Percentiles rank a stretch among this genome's conserved stretches.
Conservation (phyloP, 2,329 filamentous ascomycete species). For the Aspergillus intermedius region DNA sequence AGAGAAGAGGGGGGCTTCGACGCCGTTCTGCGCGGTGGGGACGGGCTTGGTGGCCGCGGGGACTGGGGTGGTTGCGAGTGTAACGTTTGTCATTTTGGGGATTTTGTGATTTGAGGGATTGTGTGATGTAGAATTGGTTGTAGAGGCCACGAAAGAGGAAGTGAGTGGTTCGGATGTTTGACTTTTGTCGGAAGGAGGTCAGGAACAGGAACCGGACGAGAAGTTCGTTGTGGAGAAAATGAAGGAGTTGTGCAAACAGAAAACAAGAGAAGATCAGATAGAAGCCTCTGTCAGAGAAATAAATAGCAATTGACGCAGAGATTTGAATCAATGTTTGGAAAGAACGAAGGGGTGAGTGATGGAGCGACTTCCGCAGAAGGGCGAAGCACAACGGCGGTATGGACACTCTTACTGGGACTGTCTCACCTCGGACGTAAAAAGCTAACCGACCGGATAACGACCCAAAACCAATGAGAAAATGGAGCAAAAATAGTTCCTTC, state of each 20-base stretch:
- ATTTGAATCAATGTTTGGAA: neutral
- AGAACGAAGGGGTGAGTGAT: neutral
- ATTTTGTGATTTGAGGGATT: neutral
- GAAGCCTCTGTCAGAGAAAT: neutral
- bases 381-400: neutral
- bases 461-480: neutral
- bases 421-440: neutral
- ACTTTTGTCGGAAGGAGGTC: neutral
- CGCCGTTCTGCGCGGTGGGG: conserved; percentile 16
- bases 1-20: conserved; percentile 64
- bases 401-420: neutral
- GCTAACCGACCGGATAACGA: neutral
- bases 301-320: neutral
- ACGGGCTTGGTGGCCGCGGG: conserved; percentile 4
- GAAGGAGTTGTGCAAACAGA: neutral
- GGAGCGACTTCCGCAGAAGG: neutral
- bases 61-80: conserved; percentile 6
- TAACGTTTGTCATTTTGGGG: conserved; percentile 14
- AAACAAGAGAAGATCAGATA: neutral
- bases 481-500: neutral
- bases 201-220: neutral
- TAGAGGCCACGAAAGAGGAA: neutral
- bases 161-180: conserved; percentile 4
- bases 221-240: neutral
- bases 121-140: neutral